phyloP scores from a whole-genome alignment of 176 grass and related monocot genomes.

The Hordeum vulgare region MorexV3_pseudomolecules_assembly NC_058522.1:391626869-391627368 shows the following conservation, averaged over 20 bases:
- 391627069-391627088: constrained; percentile 45
- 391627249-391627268: constrained; percentile 53
- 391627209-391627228: constrained; percentile 40
- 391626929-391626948: constrained; percentile 6
- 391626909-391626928: constrained; percentile 19
- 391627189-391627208: constrained; percentile 44
- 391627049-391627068: constrained; percentile 51
- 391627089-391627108: constrained; percentile 52
- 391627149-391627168: constrained; percentile 37
- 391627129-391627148: constrained; percentile 41
- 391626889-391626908: constrained; percentile 22
- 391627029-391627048: constrained; percentile 45
- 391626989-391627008: constrained; percentile 44
- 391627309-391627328: constrained; percentile 51
- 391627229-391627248: constrained; percentile 44
- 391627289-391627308: constrained; percentile 45
- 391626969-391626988: constrained; percentile 24
- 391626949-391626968: constrained; percentile 31
- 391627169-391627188: constrained; percentile 48
- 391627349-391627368: constrained; percentile 46
- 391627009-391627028: constrained; percentile 49
- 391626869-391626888: constrained; percentile 7
- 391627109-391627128: constrained; percentile 54
- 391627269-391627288: constrained; percentile 51
- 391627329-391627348: constrained; percentile 48